A percentile compares a stretch with the other conserved stretches of the same genome.
Conservation (phyloP, 192 early-diverging fungal species). For the Entrophospora sp. region DNA sequence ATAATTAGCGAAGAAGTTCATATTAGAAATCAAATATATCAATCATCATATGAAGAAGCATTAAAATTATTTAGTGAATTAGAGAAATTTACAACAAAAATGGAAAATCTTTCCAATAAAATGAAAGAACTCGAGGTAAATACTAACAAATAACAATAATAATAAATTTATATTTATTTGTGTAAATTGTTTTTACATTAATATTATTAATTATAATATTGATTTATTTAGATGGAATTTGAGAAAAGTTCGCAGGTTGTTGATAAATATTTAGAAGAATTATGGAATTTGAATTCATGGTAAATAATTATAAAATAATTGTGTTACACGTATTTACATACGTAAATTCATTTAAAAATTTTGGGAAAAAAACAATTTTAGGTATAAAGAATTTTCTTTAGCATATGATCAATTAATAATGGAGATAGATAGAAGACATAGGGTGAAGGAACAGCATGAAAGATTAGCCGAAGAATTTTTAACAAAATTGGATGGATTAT, state of each 20-base stretch:
- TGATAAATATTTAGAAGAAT: slow-evolving; percentile 15
- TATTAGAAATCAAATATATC: slow-evolving; percentile 13
- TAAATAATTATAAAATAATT: background rate
- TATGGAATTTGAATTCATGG: slow-evolving; percentile 20
- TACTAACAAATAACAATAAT: too few relatives aligned
- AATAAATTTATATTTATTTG: too few relatives aligned
- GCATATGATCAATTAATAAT: slow-evolving; percentile 21
- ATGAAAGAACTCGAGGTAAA: slow-evolving; percentile 16
- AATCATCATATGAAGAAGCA: slow-evolving; percentile 15
- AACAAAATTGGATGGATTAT: slow-evolving; percentile 16
- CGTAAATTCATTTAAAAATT: background rate
- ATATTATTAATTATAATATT: background rate
- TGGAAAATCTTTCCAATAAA: slow-evolving; percentile 1
- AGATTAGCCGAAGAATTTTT: slow-evolving; percentile 16
- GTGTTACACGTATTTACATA: too few relatives aligned
- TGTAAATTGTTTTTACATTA: background rate
- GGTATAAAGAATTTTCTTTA: slow-evolving; percentile 23
- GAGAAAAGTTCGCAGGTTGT: slow-evolving; percentile 2
- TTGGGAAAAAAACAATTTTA: too few relatives aligned
- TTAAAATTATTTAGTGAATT: slow-evolving; percentile 15
- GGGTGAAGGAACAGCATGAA: slow-evolving; percentile 13
- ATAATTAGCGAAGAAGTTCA: slow-evolving; percentile 17
- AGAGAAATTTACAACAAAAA: background rate
- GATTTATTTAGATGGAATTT: slow-evolving; percentile 8
- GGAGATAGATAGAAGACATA: slow-evolving; percentile 20